Conservation (phyloP, 768 basidiomycete genomes). For the Paxillus involutus region DNA sequence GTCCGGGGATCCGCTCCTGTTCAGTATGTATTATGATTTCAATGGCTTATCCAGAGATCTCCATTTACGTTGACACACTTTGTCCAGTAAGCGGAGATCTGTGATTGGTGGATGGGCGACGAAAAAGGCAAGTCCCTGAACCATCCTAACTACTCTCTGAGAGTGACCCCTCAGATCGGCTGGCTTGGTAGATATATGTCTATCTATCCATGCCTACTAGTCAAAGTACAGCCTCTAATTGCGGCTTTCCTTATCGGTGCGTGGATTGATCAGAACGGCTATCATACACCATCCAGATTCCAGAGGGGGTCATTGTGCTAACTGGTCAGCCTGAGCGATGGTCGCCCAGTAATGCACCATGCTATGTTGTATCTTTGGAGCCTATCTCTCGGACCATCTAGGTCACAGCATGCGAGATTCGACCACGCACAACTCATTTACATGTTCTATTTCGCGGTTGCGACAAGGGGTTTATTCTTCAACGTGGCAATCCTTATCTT, state of each 20-base stretch:
- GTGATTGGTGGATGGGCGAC: no score
- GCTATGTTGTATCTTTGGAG: slow-evolving; percentile 3
- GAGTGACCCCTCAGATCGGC: no score
- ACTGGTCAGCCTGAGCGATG: no score
- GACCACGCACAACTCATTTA: neutral
- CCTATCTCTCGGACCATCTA: neutral
- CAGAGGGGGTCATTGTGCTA: neutral
- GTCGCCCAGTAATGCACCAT: neutral
- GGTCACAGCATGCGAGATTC: slow-evolving; percentile 11
- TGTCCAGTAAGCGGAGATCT: no score
- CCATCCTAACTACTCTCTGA: no score
- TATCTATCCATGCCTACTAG: neutral
- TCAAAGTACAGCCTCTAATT: slow-evolving; percentile 5
- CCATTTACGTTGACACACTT: neutral
- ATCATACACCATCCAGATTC: slow-evolving; percentile 3
- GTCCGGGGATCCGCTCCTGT: neutral
- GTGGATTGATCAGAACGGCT: slow-evolving; percentile 14
- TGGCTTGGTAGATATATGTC: no score
- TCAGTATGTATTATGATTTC: neutral
- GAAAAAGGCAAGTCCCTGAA: no score
- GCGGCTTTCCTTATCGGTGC: slow-evolving; percentile 8
- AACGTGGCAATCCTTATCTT: neutral
- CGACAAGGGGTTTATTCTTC: neutral
- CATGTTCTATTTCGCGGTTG: neutral
- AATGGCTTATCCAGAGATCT: neutral